Conservation (phyloP, 495 filamentous ascomycete genomes). For the Penicillium flavigenum region DNA sequence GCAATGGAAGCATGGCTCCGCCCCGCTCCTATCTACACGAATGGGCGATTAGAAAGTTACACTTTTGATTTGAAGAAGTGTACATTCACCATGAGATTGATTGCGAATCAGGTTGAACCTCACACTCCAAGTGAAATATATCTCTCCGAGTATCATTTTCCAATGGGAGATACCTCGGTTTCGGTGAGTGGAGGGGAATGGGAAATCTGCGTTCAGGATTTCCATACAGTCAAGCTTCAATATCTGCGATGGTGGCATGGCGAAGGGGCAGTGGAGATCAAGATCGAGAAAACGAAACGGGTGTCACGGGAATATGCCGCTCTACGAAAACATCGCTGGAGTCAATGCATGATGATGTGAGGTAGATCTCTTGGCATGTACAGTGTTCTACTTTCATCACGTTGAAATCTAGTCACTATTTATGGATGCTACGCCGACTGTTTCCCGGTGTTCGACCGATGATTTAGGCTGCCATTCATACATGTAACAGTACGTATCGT, state of each 20-base stretch:
- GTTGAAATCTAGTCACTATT: not conserved
- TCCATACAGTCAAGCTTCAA: slow-evolving; percentile 65
- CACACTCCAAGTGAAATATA: slow-evolving; percentile 78
- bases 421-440: not conserved
- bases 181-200: slow-evolving; percentile 84
- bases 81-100: slow-evolving; percentile 65
- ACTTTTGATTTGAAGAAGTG: slow-evolving; percentile 77
- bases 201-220: slow-evolving; percentile 72
- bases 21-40: slow-evolving; percentile 73
- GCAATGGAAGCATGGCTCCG: slow-evolving; percentile 91
- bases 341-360: not conserved
- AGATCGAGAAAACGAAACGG: slow-evolving; percentile 69
- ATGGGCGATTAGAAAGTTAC: slow-evolving; percentile 63
- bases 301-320: slow-evolving; percentile 44
- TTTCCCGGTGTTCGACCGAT: too few relatives aligned
- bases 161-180: slow-evolving; percentile 63
- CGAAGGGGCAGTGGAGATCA: slow-evolving; percentile 76
- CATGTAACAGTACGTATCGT: too few relatives aligned
- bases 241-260: slow-evolving; percentile 87
- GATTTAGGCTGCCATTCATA: not conserved
- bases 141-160: slow-evolving; percentile 92
- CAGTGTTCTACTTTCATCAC: too few relatives aligned
- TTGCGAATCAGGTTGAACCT: slow-evolving; percentile 51
- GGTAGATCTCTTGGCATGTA: not conserved
- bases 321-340: not conserved